Percentiles rank a stretch among this genome's conserved stretches.
These are phyloP conservation scores for Neurospora tetraspora DNA, from an alignment of 495 filamentous ascomycete genomes.

Conservation along the genomic window DNA sequence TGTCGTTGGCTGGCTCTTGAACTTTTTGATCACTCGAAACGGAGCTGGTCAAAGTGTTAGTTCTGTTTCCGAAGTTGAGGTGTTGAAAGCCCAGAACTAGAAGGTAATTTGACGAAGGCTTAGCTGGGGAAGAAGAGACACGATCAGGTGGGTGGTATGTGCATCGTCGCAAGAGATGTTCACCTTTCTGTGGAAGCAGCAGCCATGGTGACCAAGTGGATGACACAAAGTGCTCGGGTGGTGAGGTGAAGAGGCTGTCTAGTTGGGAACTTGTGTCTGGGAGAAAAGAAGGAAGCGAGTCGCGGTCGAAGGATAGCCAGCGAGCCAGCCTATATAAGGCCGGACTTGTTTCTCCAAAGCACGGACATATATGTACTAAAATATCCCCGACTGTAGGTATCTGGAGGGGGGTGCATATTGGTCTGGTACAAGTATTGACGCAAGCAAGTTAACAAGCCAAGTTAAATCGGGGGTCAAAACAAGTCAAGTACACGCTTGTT, in stretches of 20 bases:
- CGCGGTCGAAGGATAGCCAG: too few species aligned
- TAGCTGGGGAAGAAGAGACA: not conserved
- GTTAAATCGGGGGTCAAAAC: too few species aligned
- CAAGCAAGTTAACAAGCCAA: too few species aligned
- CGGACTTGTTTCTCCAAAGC: too few species aligned
- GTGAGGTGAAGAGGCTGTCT: not conserved
- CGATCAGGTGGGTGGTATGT: not conserved
- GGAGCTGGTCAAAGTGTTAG: not conserved
- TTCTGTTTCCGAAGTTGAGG: not conserved
- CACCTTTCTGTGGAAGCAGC: not conserved
- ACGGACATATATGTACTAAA: too few species aligned
- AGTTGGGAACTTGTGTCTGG: not conserved
- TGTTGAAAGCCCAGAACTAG: not conserved
- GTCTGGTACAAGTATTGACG: too few species aligned
- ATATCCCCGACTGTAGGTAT: too few species aligned
- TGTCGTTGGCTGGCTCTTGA: not conserved
- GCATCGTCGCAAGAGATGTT: not conserved
- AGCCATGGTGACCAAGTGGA: not conserved
- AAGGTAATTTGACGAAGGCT: not conserved
- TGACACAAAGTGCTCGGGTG: not conserved
- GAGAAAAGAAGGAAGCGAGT: not conserved
- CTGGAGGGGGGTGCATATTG: too few species aligned
- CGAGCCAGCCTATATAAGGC: too few species aligned
- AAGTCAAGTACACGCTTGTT: too few species aligned
- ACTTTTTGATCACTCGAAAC: not conserved